These are phyloP conservation scores for Fistulina hepatica DNA, from an alignment of 1,284 basidiomycete genomes.

Conservation along the genomic window DNA sequence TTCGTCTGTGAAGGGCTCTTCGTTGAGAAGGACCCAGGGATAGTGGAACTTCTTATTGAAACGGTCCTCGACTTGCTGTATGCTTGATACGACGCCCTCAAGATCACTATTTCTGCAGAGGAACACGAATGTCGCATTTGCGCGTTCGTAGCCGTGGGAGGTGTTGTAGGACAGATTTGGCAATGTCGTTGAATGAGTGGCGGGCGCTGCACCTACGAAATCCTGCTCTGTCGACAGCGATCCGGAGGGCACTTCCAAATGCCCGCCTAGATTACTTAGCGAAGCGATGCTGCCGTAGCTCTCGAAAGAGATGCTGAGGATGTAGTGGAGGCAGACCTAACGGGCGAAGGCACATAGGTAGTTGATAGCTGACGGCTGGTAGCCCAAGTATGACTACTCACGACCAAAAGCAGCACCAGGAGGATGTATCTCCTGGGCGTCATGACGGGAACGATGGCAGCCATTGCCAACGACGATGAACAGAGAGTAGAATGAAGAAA, in stretches of 20 bases:
- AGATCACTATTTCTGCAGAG: constrained; percentile 34
- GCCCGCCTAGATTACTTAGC: constrained; percentile 4
- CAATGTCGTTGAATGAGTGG: constrained; percentile 5
- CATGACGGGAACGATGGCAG: constrained; percentile 25
- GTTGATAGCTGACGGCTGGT: neutral
- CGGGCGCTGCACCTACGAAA: neutral
- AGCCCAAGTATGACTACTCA: constrained; percentile 25
- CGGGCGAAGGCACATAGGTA: constrained; percentile 2
- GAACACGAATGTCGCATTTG: constrained; percentile 32
- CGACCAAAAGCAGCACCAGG: constrained; percentile 36
- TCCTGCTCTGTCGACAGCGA: too few relatives aligned
- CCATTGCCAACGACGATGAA: constrained; percentile 5
- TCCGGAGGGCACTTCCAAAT: constrained; percentile 3
- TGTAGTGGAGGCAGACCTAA: constrained; percentile 29
- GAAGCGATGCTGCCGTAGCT: constrained; percentile 18
- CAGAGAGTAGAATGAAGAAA: constrained; percentile 7
- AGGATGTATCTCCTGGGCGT: constrained; percentile 38
- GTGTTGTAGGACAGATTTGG: constrained; percentile 5
- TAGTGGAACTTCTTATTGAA: constrained; percentile 59
- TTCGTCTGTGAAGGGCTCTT: constrained; percentile 56
- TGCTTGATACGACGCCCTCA: constrained; percentile 40
- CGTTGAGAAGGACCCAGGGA: constrained; percentile 66
- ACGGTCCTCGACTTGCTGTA: constrained; percentile 44
- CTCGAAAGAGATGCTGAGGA: constrained; percentile 25
- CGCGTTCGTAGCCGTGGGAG: constrained; percentile 12